Percentiles rank a stretch among this genome's conserved stretches.
These are phyloP conservation scores for Suhomyces ambrosiae DNA, from an alignment of 1,139 yeast species.

Conservation along the genomic window DNA sequence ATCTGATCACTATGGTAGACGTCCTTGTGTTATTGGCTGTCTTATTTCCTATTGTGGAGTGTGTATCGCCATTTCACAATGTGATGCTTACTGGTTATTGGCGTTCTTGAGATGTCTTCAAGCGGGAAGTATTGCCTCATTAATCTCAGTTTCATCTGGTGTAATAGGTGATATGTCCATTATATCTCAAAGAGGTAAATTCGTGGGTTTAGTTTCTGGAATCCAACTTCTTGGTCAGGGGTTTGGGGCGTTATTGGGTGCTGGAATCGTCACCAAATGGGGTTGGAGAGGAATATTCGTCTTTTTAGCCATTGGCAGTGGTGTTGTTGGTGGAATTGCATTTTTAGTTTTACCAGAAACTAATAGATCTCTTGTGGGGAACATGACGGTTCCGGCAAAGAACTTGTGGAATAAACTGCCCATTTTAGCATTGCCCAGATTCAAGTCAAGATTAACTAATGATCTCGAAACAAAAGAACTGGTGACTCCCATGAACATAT, in stretches of 20 bases:
- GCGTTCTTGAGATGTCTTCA: constrained; percentile 62
- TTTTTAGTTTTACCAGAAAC: constrained; percentile 68
- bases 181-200: constrained; percentile 62
- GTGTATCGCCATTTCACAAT: constrained; percentile 30
- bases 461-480: constrained; percentile 8
- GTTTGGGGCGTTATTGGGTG: constrained; percentile 76
- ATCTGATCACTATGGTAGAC: constrained; percentile 68
- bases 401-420: constrained; percentile 46
- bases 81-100: constrained; percentile 29
- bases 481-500: constrained; percentile 29
- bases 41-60: constrained; percentile 20
- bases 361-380: constrained; percentile 65
- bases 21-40: constrained; percentile 45
- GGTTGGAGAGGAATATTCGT: constrained; percentile 80
- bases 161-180: constrained; percentile 69
- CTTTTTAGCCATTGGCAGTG: constrained; percentile 66
- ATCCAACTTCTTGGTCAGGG: constrained; percentile 72
- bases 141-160: constrained; percentile 67
- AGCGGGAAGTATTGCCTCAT: constrained; percentile 71
- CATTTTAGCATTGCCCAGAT: constrained; percentile 26
- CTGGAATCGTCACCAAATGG: constrained; percentile 58
- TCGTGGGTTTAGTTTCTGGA: constrained; percentile 63
- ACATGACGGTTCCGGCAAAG: constrained; percentile 56
- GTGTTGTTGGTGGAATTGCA: constrained; percentile 38
- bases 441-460: constrained; percentile 18